Percentiles rank a stretch among this genome's conserved stretches.
Evolutionary conservation across 805 yeast genomes (phyloP).

Genomic region (Hanseniaspora jakobsenii): DNA sequence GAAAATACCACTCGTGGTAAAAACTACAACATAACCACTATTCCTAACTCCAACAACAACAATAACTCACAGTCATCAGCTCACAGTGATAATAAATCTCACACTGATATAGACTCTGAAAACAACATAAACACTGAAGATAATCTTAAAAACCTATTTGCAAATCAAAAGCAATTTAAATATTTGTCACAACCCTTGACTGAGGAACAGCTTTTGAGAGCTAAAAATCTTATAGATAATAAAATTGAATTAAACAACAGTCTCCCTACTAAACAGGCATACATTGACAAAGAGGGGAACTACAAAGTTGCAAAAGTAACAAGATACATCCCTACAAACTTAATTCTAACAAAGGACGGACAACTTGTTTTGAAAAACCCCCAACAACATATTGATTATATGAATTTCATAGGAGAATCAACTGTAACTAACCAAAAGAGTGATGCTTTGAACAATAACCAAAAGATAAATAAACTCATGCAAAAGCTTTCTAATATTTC

Average conservation of each 20-base stretch:
- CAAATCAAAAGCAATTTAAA: neutral
- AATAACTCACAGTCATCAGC: no score
- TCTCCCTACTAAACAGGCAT: conserved; percentile 13
- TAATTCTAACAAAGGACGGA: conserved; percentile 11
- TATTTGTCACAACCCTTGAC: conserved; percentile 6
- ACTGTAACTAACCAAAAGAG: neutral
- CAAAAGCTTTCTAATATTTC: conserved; percentile 8
- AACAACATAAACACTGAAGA: no score
- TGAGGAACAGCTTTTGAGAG: conserved; percentile 7
- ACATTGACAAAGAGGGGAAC: conserved; percentile 12
- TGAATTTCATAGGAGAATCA: conserved; percentile 14
- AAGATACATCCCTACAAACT: conserved; percentile 13
- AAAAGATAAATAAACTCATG: conserved; percentile 12
- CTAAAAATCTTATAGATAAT: conserved; percentile 4
- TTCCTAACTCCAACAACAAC: no score
- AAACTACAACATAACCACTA: no score
- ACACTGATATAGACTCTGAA: no score
- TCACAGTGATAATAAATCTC: no score
- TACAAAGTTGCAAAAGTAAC: conserved; percentile 12
- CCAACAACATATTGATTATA: conserved; percentile 12
- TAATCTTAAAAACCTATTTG: no score
- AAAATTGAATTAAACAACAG: conserved; percentile 5
- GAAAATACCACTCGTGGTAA: no score
- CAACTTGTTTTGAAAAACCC: conserved; percentile 12
- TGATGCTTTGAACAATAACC: neutral